Percentiles rank a stretch among this genome's conserved stretches.
Evolutionary conservation across 73 alveolate species (phyloP).

Genomic region (Stentor roeselii): DNA sequence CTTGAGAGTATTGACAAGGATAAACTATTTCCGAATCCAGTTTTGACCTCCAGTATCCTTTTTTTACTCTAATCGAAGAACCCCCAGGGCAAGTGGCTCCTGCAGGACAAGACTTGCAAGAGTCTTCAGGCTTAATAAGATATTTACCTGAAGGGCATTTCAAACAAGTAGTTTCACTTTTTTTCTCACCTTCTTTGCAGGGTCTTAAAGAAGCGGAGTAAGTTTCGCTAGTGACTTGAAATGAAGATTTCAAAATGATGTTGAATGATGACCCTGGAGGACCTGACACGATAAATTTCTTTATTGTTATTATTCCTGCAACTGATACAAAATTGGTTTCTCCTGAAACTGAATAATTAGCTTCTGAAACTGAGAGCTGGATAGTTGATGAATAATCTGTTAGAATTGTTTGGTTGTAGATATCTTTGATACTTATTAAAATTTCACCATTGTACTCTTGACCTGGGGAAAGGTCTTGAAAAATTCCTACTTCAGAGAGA

Average conservation of each 20-base stretch:
- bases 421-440: background rate
- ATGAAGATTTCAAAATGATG: background rate
- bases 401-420: background rate
- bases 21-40: background rate
- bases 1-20: background rate
- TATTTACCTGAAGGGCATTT: background rate
- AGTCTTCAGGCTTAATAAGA: background rate
- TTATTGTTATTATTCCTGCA: background rate
- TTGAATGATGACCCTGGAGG: background rate
- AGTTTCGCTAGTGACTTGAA: background rate
- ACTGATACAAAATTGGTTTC: background rate
- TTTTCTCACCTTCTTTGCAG: background rate
- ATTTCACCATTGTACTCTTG: background rate
- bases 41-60: conserved; percentile 17
- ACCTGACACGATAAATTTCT: background rate
- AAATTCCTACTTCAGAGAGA: background rate
- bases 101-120: background rate
- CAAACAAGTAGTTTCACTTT: background rate
- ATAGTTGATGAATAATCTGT: background rate
- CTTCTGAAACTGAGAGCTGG: background rate
- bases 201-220: background rate
- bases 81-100: conserved; percentile 3
- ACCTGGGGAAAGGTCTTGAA: conserved; percentile 5
- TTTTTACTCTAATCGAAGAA: background rate
- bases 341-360: background rate